These are phyloP conservation scores for Lactarius evosmus DNA, from an alignment of 768 basidiomycete species.

Conservation along the genomic window DNA sequence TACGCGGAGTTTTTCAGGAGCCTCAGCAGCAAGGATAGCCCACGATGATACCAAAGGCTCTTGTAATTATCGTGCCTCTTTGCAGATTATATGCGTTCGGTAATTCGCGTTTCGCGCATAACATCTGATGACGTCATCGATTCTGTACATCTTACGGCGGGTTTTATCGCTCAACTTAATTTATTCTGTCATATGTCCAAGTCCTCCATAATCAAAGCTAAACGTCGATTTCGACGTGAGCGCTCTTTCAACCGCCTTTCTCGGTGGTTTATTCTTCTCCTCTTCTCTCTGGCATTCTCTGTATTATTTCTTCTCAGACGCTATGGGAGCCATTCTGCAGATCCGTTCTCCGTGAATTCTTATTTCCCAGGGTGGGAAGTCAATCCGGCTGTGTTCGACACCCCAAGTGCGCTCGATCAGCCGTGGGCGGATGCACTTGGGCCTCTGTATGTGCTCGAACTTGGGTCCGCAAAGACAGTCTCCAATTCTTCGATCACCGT, in stretches of 20 bases:
- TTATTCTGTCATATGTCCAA: constrained; percentile 7
- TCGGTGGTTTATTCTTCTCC: background rate
- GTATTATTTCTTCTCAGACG: background rate
- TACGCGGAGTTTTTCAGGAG: constrained; percentile 92
- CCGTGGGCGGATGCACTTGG: background rate
- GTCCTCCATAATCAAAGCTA: constrained; percentile 6
- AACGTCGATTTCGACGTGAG: constrained; percentile 4
- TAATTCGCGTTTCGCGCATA: background rate
- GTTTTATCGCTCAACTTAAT: background rate
- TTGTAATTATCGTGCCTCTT: background rate
- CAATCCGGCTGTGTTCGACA: constrained; percentile 1
- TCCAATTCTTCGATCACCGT: constrained; percentile 17
- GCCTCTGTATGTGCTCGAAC: constrained; percentile 25
- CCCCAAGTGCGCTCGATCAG: background rate
- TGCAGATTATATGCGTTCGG: constrained; percentile 1
- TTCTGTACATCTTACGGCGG: background rate
- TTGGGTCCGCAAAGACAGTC: constrained; percentile 13
- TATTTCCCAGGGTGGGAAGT: constrained; percentile 17
- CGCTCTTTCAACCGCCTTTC: background rate
- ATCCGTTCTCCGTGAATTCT: constrained; percentile 3
- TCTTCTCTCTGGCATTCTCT: constrained; percentile 3
- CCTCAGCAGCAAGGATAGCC: constrained; percentile 44
- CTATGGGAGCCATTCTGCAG: background rate
- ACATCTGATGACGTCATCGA: background rate
- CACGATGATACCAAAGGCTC: constrained; percentile 1